phyloP scores from a whole-genome alignment of 371 early-diverging fungal species.

The Blakeslea trispora region DNA sequence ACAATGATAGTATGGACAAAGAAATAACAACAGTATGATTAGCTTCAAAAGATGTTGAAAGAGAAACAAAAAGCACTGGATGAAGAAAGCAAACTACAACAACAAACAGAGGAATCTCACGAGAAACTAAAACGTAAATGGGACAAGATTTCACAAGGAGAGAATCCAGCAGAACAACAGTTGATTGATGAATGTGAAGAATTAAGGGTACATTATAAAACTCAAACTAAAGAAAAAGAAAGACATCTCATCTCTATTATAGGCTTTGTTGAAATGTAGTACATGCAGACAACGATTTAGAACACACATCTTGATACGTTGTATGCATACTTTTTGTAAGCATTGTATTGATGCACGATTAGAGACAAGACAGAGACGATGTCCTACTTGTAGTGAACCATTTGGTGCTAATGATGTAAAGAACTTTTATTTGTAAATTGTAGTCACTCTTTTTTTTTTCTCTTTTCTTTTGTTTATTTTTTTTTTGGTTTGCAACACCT shows the following conservation, averaged over 20 bases:
- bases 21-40: constrained; percentile 18
- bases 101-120: constrained; percentile 55
- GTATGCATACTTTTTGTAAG: constrained; percentile 98
- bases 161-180: constrained; percentile 56
- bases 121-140: constrained; percentile 60
- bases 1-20: neutral
- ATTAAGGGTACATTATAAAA: constrained; percentile 27
- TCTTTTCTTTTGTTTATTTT: too few relatives aligned
- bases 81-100: constrained; percentile 55
- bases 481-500: too few relatives aligned
- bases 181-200: constrained; percentile 51
- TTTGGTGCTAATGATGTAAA: constrained; percentile 93
- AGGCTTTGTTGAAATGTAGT: constrained; percentile 86
- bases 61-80: constrained; percentile 60
- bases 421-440: constrained; percentile 79
- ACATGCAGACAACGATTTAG: constrained; percentile 87
- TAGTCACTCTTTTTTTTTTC: too few relatives aligned
- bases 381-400: constrained; percentile 94
- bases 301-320: constrained; percentile 78
- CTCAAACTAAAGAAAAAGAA: too few relatives aligned
- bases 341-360: constrained; percentile 90
- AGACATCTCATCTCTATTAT: constrained; percentile 13
- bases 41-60: constrained; percentile 54
- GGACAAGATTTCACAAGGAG: constrained; percentile 51
- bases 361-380: constrained; percentile 95